Evolutionary conservation across 2,329 filamentous ascomycete species (phyloP).

Genomic region (Aschersonia sp.): DNA sequence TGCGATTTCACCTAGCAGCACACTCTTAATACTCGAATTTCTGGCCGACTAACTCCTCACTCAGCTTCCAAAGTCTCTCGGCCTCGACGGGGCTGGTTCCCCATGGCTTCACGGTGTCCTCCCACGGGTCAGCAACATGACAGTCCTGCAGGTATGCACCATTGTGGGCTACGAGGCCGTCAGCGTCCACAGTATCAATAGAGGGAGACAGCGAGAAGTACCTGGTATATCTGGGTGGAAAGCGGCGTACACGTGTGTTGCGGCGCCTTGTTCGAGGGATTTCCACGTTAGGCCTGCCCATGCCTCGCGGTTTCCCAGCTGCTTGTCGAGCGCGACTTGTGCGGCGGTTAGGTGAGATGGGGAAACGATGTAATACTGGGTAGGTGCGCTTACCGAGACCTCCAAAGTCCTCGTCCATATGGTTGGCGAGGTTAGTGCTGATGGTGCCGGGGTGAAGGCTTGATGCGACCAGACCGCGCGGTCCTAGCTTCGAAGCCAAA

Average conservation of each 20-base stretch:
- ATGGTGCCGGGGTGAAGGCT: slow-evolving; percentile 21
- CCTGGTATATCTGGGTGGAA: slow-evolving; percentile 19
- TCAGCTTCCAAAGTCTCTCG: slow-evolving; percentile 28
- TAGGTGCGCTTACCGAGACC: neutral
- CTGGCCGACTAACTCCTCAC: slow-evolving; percentile 28
- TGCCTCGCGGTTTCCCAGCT: neutral
- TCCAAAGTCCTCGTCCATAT: slow-evolving; percentile 5
- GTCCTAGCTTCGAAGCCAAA: slow-evolving; percentile 16
- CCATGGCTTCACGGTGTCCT: slow-evolving; percentile 15
- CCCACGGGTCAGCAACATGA: slow-evolving; percentile 15
- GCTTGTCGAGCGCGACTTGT: slow-evolving; percentile 4
- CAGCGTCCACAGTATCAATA: neutral
- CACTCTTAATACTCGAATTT: slow-evolving; percentile 17
- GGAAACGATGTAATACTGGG: too few relatives aligned
- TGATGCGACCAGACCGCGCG: slow-evolving; percentile 14
- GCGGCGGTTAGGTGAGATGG: too few relatives aligned
- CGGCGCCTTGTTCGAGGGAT: slow-evolving; percentile 13
- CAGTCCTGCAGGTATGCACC: slow-evolving; percentile 17
- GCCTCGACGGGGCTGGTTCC: slow-evolving; percentile 19
- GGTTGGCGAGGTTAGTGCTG: slow-evolving; percentile 8
- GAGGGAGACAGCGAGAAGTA: slow-evolving; percentile 2
- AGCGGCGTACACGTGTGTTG: slow-evolving; percentile 21
- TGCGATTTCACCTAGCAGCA: too few relatives aligned
- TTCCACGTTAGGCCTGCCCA: slow-evolving; percentile 6
- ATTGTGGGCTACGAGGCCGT: slow-evolving; percentile 9